These are phyloP conservation scores for Achaetomiella virescens DNA, from an alignment of 495 filamentous ascomycete species.

Conservation along the genomic window DNA sequence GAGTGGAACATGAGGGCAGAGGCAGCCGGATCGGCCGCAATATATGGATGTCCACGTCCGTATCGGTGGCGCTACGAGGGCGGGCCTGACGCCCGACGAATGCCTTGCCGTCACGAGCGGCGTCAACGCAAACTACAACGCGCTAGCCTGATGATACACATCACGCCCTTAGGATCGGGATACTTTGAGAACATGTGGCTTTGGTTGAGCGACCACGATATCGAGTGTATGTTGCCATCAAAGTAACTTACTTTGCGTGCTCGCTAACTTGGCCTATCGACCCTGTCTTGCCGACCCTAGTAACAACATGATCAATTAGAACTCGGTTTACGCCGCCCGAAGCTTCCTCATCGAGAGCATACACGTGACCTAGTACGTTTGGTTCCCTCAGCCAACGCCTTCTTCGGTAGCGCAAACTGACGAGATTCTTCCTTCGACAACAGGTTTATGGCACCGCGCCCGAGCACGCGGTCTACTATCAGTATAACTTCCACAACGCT, in stretches of 20 bases:
- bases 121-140: slow-evolving; percentile 34
- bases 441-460: slow-evolving; percentile 13
- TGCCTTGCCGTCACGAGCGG: slow-evolving; percentile 39
- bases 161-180: slow-evolving; percentile 61
- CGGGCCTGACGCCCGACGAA: slow-evolving; percentile 54
- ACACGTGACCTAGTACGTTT: slow-evolving; percentile 43
- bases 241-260: no score
- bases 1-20: slow-evolving; percentile 66
- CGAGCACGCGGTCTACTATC: slow-evolving; percentile 79
- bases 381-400: no score
- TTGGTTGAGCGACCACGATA: slow-evolving; percentile 1
- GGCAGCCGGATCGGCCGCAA: neutral
- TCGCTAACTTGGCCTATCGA: no score
- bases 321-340: slow-evolving; percentile 66
- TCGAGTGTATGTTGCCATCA: no score
- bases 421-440: no score
- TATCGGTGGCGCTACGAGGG: slow-evolving; percentile 43
- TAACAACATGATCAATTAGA: slow-evolving; percentile 8
- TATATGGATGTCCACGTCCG: slow-evolving; percentile 19
- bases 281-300: neutral
- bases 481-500: slow-evolving; percentile 69
- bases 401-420: no score
- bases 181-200: slow-evolving; percentile 88
- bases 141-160: slow-evolving; percentile 65
- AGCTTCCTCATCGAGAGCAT: slow-evolving; percentile 65